Base-by-base conservation (phyloP, 177 flowering plant species). In the Telopea speciosissima region DNA sequence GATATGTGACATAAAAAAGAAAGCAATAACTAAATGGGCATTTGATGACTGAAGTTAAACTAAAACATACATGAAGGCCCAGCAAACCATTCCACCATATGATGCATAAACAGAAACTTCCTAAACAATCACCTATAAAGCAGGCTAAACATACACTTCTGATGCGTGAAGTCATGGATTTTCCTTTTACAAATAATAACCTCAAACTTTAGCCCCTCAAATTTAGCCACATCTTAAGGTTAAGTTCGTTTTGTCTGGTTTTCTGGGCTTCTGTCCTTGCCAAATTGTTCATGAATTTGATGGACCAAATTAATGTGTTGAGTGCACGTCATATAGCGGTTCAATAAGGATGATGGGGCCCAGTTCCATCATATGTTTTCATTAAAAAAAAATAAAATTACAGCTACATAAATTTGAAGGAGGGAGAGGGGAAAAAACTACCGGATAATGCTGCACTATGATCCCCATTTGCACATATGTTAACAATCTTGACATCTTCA, bases 361-460 rank as follows among this genome's bases (percentile, higher is more conserved):
- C 42, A 63, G 42, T n/a, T 42, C 17, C 23, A 62, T 44, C 10
- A 70, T 42, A 24, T 16, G 59, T 25, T 62, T 24, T 44, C 24
- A 22, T 24, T 21, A 49, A 52, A 54, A 2, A 21, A 25, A 67
- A 10, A 8, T 2, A 33, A 33, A 33, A 8, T 33, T 33, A 33
- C 40, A 33, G 40, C 40, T 33, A 33, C 8, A 33, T 33, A 6
- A 33, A 33, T 33, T 33, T 33, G 40, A 6, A 33, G 40, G 40
- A 60, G 24, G 23, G 54, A 22, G 65, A n/a, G 56, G 63, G 25
- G 49, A 68, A 60, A 71, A 58, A 81, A 79, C 77, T 69, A 94
- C 97, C 82, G 71, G 90, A 86, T 74, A 89, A 70, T 75, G 97
- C 94, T 22, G 89, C 90, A 80, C 96, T 94, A 69, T 89, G 97